These are phyloP conservation scores for Fusarium liriodendri DNA, from an alignment of 2,329 filamentous ascomycete species.

Conservation along the genomic window DNA sequence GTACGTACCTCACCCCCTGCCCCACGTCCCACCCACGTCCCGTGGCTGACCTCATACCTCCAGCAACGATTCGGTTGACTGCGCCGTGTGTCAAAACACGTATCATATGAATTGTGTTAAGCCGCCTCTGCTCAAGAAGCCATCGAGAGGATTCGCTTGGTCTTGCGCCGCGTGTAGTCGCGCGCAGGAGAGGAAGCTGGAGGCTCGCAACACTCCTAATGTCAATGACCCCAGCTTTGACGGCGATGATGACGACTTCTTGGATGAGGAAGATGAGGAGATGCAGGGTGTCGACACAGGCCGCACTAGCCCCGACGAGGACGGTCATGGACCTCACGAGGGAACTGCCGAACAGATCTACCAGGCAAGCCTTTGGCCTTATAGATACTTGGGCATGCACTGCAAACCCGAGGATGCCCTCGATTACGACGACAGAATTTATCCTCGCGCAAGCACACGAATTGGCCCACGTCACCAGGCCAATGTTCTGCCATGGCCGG, in stretches of 20 bases:
- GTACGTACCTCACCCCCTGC: slow-evolving; percentile 31
- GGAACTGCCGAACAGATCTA: slow-evolving; percentile 89
- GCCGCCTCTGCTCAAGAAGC: slow-evolving; percentile 92
- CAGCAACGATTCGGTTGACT: slow-evolving; percentile 95
- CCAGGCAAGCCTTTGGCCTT: slow-evolving; percentile 95
- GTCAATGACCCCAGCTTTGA: slow-evolving; percentile 76
- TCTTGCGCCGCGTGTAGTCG: slow-evolving; percentile 95
- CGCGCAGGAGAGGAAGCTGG: slow-evolving; percentile 92
- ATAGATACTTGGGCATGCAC: slow-evolving; percentile 94
- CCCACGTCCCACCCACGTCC: slow-evolving; percentile 32
- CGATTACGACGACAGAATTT: slow-evolving; percentile 97
- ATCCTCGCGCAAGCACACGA: slow-evolving; percentile 92
- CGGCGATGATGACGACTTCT: slow-evolving; percentile 70
- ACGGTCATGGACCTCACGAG: slow-evolving; percentile 64
- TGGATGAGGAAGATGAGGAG: slow-evolving; percentile 79
- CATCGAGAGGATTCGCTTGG: slow-evolving; percentile 97
- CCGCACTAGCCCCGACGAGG: slow-evolving; percentile 72
- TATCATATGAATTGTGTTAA: slow-evolving; percentile 99
- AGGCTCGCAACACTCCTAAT: slow-evolving; percentile 87
- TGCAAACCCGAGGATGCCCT: slow-evolving; percentile 95
- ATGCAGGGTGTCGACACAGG: slow-evolving; percentile 66
- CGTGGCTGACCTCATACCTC: slow-evolving; percentile 39
- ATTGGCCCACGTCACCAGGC: slow-evolving; percentile 93
- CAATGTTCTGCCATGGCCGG: slow-evolving; percentile 85
- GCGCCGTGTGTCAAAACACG: slow-evolving; percentile 91